A percentile compares a stretch with the other conserved stretches of the same genome.
phyloP scores from a whole-genome alignment of 352 stramenopile species.

The Phytophthora vignae region DNA sequence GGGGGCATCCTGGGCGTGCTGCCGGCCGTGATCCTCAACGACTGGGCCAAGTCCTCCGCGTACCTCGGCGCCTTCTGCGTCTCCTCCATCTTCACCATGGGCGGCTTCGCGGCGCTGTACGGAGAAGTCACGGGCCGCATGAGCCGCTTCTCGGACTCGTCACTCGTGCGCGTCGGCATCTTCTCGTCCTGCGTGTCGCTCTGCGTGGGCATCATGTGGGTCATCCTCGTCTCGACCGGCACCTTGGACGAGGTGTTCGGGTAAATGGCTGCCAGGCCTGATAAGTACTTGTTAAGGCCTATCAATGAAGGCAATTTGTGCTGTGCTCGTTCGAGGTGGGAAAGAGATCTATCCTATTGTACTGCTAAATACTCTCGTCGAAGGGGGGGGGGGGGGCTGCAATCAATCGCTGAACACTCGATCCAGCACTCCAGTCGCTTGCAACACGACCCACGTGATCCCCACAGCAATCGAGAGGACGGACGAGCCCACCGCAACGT shows the following conservation, averaged over 20 bases:
- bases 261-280: slow-evolving; percentile 19
- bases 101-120: slow-evolving; percentile 83
- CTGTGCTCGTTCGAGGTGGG: too few relatives aligned
- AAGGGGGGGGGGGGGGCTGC: too few relatives aligned
- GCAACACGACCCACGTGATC: slow-evolving; percentile 74
- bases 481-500: slow-evolving; percentile 59
- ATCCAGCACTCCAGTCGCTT: slow-evolving; percentile 69
- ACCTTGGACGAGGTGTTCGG: slow-evolving; percentile 79
- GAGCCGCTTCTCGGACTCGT: slow-evolving; percentile 64
- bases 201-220: slow-evolving; percentile 71
- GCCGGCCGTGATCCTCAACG: slow-evolving; percentile 86
- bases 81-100: slow-evolving; percentile 90
- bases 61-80: slow-evolving; percentile 91
- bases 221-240: slow-evolving; percentile 69
- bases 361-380: too few relatives aligned
- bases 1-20: slow-evolving; percentile 84
- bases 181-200: slow-evolving; percentile 79
- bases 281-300: not conserved
- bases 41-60: slow-evolving; percentile 69
- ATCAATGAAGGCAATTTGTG: too few relatives aligned
- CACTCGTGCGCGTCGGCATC: slow-evolving; percentile 66
- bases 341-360: too few relatives aligned
- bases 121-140: slow-evolving; percentile 72
- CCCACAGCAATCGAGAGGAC: slow-evolving; percentile 71
- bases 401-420: slow-evolving; percentile 54